Evolutionary conservation across 495 filamentous ascomycete genomes (phyloP), one percentile per base, ranked within the genome.

Genomic region (Daldinia decipiens): DNA sequence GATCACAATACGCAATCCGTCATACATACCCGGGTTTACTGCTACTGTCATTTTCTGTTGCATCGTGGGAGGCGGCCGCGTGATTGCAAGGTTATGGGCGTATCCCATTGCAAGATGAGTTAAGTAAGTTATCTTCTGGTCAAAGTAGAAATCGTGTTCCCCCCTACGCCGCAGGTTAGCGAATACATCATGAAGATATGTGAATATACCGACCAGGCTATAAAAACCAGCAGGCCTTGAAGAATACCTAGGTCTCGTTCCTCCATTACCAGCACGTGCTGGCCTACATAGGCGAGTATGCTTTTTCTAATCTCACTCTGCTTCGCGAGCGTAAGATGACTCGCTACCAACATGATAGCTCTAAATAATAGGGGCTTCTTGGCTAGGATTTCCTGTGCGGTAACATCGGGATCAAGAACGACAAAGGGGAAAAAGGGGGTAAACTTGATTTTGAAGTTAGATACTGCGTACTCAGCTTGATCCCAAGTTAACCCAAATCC

Each of bases 21-120:
- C 9, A 47, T 47, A 47, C 43, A 13, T 47, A 47, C 43, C 43
- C 12, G 70, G 70, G 26, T 64, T 27, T 5, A 61, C 27, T 1
- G 67, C 63, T 26, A 74, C 56, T 54, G 62, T 71, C 67, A 73
- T 58, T 55, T 74, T 70, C 34, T 70, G 69, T 26, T 65, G 59
- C 52, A 64, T 55, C 1, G 67, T 71, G 5, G 65, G 63, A 31
- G 73, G 71, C 0, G 67, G 64, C 9, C 66, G 56, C 15, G 73
- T 78, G 4, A 78, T 70, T n/a, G 73, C 76, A 26, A 79, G 73
- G 32, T 72, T 79, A n/a, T 79, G 78, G 17, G 76, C 78, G 34
- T 77, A 76, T 34, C 75, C 78, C 55, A 78, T 61, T 2, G 78
- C 75, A 9, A 79, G 67, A 34, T 78, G 73, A 1, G 68, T 75